A percentile compares a stretch with the other conserved stretches of the same genome.
Evolutionary conservation across 139 green algal species (phyloP).

Genomic region (Closterium sp.): DNA sequence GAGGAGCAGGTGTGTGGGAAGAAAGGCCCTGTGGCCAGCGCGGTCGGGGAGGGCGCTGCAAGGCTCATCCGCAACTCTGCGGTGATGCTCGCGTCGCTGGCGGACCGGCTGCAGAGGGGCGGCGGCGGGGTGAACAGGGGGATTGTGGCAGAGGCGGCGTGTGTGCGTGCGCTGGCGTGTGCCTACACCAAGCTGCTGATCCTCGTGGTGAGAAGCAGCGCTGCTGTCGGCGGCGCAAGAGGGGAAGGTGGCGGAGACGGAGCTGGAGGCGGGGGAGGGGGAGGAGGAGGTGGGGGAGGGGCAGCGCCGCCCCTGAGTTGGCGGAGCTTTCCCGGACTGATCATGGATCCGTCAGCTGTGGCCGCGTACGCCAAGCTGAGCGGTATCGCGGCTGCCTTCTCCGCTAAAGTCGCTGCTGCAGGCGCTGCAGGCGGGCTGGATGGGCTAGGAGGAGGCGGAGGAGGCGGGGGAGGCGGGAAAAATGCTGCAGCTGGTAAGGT

Average conservation of each 20-base stretch:
- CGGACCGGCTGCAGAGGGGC: not conserved
- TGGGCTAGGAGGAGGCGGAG: not conserved
- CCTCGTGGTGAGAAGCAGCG: not conserved
- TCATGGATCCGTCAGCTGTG: not conserved
- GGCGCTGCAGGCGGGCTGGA: not conserved
- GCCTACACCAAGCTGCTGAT: not conserved
- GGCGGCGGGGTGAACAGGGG: not conserved
- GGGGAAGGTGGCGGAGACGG: not conserved
- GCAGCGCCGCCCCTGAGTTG: not conserved
- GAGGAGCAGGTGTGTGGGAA: slow-evolving; percentile 4
- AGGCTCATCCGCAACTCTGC: not conserved
- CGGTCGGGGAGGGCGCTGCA: not conserved
- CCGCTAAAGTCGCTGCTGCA: not conserved
- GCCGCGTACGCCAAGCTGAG: not conserved
- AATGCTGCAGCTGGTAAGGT: not conserved
- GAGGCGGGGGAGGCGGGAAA: not conserved
- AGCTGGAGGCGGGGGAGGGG: not conserved
- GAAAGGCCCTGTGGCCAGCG: not conserved
- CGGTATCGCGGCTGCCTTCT: not conserved
- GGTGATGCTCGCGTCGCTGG: not conserved
- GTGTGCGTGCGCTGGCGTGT: not conserved
- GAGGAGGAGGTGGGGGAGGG: not conserved
- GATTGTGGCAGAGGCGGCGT: not conserved
- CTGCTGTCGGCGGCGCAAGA: not conserved
- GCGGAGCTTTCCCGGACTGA: not conserved